Evolutionary conservation across 352 stramenopile species (phyloP).

Genomic region (Pythium insidiosum): DNA sequence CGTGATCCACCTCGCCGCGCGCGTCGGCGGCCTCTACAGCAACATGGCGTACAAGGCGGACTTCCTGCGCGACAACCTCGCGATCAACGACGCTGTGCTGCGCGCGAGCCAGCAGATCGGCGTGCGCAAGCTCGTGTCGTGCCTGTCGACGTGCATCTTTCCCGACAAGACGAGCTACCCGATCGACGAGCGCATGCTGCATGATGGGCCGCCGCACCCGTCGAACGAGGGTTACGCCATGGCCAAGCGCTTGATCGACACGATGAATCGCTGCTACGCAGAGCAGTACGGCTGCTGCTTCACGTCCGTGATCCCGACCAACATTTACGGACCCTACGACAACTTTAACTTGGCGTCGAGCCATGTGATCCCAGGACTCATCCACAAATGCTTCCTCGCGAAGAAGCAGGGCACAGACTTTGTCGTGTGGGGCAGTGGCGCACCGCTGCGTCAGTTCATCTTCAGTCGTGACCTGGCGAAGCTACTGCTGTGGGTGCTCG

Average conservation of each 20-base stretch:
- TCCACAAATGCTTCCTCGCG: conserved; percentile 98
- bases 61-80: conserved; percentile 98
- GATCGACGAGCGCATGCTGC: conserved; percentile 98
- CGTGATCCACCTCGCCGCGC: conserved; percentile 97
- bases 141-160: conserved; percentile 98
- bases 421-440: conserved; percentile 93
- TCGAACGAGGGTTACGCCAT: conserved; percentile 94
- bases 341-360: conserved; percentile 97
- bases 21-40: conserved; percentile 85
- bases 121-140: conserved; percentile 96
- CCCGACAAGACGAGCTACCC: conserved; percentile 97
- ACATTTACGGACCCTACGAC: conserved; percentile 98
- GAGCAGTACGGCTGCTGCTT: conserved; percentile 96
- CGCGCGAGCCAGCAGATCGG: conserved; percentile 85
- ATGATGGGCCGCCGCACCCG: conserved; percentile 70
- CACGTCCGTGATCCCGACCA: conserved; percentile 98
- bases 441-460: conserved; percentile 97
- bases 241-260: conserved; percentile 98
- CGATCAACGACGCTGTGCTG: conserved; percentile 99
- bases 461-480: conserved; percentile 93
- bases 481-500: conserved; percentile 86
- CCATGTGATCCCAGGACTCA: conserved; percentile 97
- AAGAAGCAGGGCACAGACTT: conserved; percentile 89
- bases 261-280: conserved; percentile 95
- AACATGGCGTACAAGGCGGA: conserved; percentile 92